These are phyloP conservation scores for Schwanniomyces pseudopolymorphus DNA, from an alignment of 805 yeast genomes.

Conservation along the genomic window DNA sequence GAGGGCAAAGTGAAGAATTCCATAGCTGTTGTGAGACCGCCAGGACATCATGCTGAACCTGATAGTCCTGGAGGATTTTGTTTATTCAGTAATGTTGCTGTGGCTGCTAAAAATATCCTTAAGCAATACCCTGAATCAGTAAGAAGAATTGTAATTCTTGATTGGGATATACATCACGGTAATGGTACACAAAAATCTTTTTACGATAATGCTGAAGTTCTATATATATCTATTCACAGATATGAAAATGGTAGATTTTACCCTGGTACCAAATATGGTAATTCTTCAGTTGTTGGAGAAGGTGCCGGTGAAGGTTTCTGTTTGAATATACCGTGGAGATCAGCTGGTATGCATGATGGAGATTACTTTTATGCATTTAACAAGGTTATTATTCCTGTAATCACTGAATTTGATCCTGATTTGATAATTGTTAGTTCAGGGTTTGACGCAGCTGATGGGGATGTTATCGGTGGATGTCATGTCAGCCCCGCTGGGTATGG, in stretches of 20 bases:
- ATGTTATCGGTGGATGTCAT: constrained; percentile 93
- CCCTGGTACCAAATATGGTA: constrained; percentile 91
- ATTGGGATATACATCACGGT: constrained; percentile 99
- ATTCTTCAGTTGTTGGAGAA: constrained; percentile 76
- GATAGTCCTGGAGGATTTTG: constrained; percentile 97
- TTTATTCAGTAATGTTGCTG: constrained; percentile 93
- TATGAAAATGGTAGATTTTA: constrained; percentile 90
- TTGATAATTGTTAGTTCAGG: constrained; percentile 92
- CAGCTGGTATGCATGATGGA: constrained; percentile 90
- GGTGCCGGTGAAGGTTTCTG: constrained; percentile 85
- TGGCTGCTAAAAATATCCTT: constrained; percentile 85
- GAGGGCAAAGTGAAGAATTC: constrained; percentile 91
- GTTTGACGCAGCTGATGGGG: constrained; percentile 98
- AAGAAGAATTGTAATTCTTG: constrained; percentile 76
- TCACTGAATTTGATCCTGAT: constrained; percentile 89
- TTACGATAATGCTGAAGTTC: constrained; percentile 81
- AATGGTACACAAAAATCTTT: constrained; percentile 97
- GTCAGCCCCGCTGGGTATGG: constrained; percentile 96
- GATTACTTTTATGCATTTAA: constrained; percentile 92
- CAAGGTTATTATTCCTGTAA: constrained; percentile 82
- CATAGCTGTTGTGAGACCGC: constrained; percentile 94
- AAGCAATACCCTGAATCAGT: constrained; percentile 86
- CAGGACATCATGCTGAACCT: constrained; percentile 99
- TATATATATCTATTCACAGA: constrained; percentile 89
- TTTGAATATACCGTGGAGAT: constrained; percentile 92